phyloP scores from a whole-genome alignment of 306 rosid species.

The Gynostemma pentaphyllum region DNA sequence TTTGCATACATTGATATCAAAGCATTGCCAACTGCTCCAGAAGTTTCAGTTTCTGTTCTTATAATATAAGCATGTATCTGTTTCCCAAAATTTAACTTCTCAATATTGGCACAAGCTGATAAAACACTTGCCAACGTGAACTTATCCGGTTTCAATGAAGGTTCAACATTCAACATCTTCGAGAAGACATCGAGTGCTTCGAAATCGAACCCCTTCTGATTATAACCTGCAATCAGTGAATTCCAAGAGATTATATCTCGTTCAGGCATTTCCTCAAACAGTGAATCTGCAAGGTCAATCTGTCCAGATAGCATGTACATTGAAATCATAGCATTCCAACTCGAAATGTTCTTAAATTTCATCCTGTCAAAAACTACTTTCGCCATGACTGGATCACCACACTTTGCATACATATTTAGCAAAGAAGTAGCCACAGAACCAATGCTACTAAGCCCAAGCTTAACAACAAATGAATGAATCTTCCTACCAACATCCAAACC shows the following conservation, averaged over 20 bases:
- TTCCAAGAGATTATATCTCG: slow-evolving; percentile 66
- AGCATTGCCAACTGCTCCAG: slow-evolving; percentile 47
- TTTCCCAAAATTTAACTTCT: slow-evolving; percentile 55
- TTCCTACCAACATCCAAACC: slow-evolving; percentile 51
- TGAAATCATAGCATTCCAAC: slow-evolving; percentile 67
- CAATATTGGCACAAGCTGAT: slow-evolving; percentile 72
- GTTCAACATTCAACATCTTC: slow-evolving; percentile 38
- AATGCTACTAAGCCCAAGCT: slow-evolving; percentile 43
- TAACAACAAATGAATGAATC: slow-evolving; percentile 53
- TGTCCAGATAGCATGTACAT: slow-evolving; percentile 52
- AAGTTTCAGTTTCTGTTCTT: slow-evolving; percentile 29
- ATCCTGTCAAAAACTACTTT: slow-evolving; percentile 53
- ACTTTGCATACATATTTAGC: slow-evolving; percentile 84
- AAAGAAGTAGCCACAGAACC: slow-evolving; percentile 56
- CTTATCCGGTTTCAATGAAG: slow-evolving; percentile 50
- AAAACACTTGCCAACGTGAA: slow-evolving; percentile 64
- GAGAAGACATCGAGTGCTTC: slow-evolving; percentile 53
- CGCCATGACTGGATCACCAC: slow-evolving; percentile 48
- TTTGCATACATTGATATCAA: slow-evolving; percentile 75
- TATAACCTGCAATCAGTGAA: slow-evolving; percentile 55
- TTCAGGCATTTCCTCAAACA: slow-evolving; percentile 52
- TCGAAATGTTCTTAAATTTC: slow-evolving; percentile 42
- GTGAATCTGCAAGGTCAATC: slow-evolving; percentile 45
- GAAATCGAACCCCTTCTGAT: slow-evolving; percentile 37
- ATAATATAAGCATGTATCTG: slow-evolving; percentile 58